phyloP scores from a whole-genome alignment of 2,329 filamentous ascomycete genomes.

The Colletotrichum sp. region DNA sequence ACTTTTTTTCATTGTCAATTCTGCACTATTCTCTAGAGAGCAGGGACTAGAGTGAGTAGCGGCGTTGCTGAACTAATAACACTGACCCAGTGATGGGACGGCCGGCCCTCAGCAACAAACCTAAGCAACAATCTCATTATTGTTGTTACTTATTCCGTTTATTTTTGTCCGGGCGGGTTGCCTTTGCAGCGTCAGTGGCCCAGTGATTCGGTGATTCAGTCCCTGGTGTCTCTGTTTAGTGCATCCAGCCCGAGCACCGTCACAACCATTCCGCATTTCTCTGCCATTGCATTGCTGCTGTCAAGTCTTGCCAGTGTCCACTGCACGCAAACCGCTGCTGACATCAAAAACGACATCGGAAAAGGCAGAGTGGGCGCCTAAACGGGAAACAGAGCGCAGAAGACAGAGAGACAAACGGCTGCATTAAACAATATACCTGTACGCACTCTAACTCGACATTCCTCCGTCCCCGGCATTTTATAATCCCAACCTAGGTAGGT shows the following conservation, averaged over 20 bases:
- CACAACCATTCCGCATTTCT: background rate
- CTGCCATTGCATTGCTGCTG: background rate
- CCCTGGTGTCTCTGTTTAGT: background rate
- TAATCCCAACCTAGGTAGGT: background rate
- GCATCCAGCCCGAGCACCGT: background rate
- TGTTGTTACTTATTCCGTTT: background rate
- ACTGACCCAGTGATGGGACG: background rate
- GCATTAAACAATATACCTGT: background rate
- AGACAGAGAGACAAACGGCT: background rate
- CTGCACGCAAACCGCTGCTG: background rate
- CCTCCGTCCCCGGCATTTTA: constrained; percentile 2
- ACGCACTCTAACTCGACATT: background rate
- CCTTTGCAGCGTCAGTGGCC: background rate
- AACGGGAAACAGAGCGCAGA: background rate
- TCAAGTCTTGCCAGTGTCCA: background rate
- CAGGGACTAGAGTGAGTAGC: no score
- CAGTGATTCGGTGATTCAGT: background rate
- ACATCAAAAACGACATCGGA: background rate
- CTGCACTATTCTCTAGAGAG: background rate
- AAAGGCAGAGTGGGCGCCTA: background rate
- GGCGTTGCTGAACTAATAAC: background rate
- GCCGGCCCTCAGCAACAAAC: background rate
- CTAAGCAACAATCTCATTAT: background rate
- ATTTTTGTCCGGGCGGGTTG: background rate
- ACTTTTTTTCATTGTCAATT: background rate